These are phyloP conservation scores for Spergularia azorica DNA, from an alignment of 179 eudicot species.

Conservation along the genomic window DNA sequence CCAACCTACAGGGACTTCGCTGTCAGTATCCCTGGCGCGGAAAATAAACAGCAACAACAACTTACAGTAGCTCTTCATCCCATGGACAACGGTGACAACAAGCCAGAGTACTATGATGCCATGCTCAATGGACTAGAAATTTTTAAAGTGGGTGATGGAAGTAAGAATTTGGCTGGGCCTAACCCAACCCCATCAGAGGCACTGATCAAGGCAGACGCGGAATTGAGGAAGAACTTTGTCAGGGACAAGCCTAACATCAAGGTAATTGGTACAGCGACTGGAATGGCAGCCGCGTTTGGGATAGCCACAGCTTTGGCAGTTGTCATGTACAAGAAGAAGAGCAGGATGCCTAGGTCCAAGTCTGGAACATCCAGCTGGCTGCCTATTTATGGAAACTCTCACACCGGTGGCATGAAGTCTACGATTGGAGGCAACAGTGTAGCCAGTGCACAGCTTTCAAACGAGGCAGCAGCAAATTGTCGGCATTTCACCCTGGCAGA, in stretches of 20 bases:
- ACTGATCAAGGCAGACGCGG: constrained; percentile 31
- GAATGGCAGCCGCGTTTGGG: constrained; percentile 66
- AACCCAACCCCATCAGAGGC: constrained; percentile 50
- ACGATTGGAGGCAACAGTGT: constrained; percentile 50
- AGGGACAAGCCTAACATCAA: constrained; percentile 27
- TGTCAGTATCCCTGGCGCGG: constrained; percentile 25
- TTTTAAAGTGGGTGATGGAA: constrained; percentile 50
- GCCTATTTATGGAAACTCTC: constrained; percentile 57
- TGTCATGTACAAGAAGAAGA: constrained; percentile 41
- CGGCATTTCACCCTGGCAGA: constrained; percentile 40
- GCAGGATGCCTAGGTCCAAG: constrained; percentile 37
- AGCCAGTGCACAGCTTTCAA: constrained; percentile 47
- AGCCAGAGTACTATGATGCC: constrained; percentile 56
- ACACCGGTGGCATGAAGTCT: constrained; percentile 42
- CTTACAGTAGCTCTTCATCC: constrained; percentile 30
- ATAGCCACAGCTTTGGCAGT: constrained; percentile 44
- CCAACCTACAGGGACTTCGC: constrained; percentile 63
- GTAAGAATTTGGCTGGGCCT: constrained; percentile 62
- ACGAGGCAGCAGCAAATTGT: constrained; percentile 47
- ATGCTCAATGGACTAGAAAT: constrained; percentile 65
- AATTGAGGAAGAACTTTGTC: constrained; percentile 24
- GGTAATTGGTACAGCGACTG: constrained; percentile 60
- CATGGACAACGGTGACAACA: constrained; percentile 18
- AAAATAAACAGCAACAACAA: constrained; percentile 23
- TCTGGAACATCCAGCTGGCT: constrained; percentile 65